A percentile compares a stretch with the other conserved stretches of the same genome.
Conservation (phyloP, 1,139 yeast genomes). For the Geotrichum macrosporum region DNA sequence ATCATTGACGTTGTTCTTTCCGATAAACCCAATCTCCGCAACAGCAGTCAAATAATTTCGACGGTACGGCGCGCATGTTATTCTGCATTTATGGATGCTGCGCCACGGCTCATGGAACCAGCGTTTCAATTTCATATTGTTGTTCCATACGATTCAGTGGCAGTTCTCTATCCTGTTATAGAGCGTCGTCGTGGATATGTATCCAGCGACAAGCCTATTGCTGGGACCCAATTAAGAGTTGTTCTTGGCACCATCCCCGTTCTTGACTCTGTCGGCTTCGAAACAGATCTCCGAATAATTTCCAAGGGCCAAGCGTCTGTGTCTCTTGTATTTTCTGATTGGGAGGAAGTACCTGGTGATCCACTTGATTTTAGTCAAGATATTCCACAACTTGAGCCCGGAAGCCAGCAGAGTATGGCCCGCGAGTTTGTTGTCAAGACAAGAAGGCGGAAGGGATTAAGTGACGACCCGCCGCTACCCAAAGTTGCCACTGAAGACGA, state of each 20-base stretch:
- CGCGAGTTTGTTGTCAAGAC: slow-evolving; percentile 89
- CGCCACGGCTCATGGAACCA: slow-evolving; percentile 82
- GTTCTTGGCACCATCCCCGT: slow-evolving; percentile 73
- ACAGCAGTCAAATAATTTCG: slow-evolving; percentile 77
- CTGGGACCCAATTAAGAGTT: slow-evolving; percentile 67
- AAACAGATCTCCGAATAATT: slow-evolving; percentile 72
- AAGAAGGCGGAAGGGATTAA: slow-evolving; percentile 72
- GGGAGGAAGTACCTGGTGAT: slow-evolving; percentile 87
- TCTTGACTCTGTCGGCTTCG: slow-evolving; percentile 85
- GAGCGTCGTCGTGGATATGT: slow-evolving; percentile 66
- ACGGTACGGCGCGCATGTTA: slow-evolving; percentile 81
- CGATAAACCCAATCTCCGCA: slow-evolving; percentile 46
- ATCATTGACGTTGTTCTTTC: slow-evolving; percentile 60
- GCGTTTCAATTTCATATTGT: slow-evolving; percentile 59
- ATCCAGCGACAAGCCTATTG: slow-evolving; percentile 50
- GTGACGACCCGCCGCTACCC: slow-evolving; percentile 67
- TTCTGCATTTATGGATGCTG: slow-evolving; percentile 71
- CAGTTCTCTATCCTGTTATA: slow-evolving; percentile 51
- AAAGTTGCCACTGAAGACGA: slow-evolving; percentile 53
- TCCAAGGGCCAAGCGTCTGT: slow-evolving; percentile 78
- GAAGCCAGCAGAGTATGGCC: slow-evolving; percentile 63
- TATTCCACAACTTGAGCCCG: slow-evolving; percentile 72
- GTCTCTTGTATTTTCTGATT: slow-evolving; percentile 58
- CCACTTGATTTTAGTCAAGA: slow-evolving; percentile 66
- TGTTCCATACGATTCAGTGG: slow-evolving; percentile 48